Percentiles rank a stretch among this genome's conserved stretches.
phyloP scores from a whole-genome alignment of 176 grass and related monocot genomes.

The Eragrostis nindensis region DNA sequence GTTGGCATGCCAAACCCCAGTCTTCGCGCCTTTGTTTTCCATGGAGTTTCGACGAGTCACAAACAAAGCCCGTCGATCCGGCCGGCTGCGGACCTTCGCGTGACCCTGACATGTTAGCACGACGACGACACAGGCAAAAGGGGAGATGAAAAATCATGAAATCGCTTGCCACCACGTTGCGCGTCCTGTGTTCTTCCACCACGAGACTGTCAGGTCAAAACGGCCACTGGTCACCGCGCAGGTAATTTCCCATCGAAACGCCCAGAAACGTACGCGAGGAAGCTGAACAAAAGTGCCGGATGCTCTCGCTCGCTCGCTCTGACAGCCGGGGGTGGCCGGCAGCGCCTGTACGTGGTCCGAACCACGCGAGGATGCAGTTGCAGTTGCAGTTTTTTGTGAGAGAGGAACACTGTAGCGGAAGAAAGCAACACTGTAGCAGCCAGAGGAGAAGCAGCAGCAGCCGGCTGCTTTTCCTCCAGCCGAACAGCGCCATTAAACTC shows the following conservation, averaged over 20 bases:
- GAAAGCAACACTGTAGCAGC: no score
- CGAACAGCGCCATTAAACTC: no score
- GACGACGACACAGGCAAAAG: background rate
- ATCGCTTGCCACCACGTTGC: background rate
- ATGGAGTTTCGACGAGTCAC: background rate
- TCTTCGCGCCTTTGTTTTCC: background rate
- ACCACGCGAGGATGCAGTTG: no score
- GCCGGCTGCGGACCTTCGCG: background rate
- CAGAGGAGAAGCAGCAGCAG: no score
- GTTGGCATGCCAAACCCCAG: background rate
- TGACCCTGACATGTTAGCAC: background rate
- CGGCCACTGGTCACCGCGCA: background rate
- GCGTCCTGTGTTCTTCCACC: background rate
- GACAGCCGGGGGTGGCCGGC: conserved; percentile 19
- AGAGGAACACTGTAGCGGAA: no score
- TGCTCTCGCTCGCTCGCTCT: no score
- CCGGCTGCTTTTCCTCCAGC: no score
- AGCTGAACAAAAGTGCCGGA: conserved; percentile 17
- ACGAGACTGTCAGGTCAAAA: background rate
- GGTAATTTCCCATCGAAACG: background rate
- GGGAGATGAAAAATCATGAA: no score
- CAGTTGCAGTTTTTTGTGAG: no score
- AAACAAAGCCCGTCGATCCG: background rate
- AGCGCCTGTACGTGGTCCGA: background rate
- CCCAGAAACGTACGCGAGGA: background rate